A percentile compares a stretch with the other conserved stretches of the same genome.
Evolutionary conservation across 139 green algal species (phyloP).

Genomic region (Chlamydomonas schloesseri): DNA sequence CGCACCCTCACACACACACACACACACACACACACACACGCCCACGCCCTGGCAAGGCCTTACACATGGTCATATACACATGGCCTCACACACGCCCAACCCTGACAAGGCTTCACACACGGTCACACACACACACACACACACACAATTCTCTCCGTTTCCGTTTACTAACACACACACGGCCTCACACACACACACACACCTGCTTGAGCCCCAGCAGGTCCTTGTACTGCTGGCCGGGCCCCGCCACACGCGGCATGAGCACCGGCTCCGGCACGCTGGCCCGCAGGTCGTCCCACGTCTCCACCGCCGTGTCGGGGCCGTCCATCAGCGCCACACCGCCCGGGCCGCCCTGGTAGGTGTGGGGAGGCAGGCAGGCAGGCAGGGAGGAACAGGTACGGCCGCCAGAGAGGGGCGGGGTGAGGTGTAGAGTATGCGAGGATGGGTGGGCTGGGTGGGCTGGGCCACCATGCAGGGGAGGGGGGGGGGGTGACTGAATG

Average conservation of each 20-base stretch:
- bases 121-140: not conserved
- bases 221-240: constrained; percentile 47
- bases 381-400: not conserved
- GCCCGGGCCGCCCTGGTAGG: constrained; percentile 1
- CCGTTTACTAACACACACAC: not conserved
- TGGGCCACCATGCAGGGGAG: too few relatives aligned
- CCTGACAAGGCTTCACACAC: too few relatives aligned
- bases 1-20: too few relatives aligned
- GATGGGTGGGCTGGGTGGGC: too few relatives aligned
- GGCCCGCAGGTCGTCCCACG: constrained; percentile 54
- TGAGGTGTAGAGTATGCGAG: too few relatives aligned
- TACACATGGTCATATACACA: too few relatives aligned
- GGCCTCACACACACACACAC: not conserved
- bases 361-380: not conserved
- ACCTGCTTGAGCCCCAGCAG: constrained; percentile 41
- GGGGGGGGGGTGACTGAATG: too few relatives aligned
- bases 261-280: constrained; percentile 43
- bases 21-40: too few relatives aligned
- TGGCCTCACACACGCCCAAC: too few relatives aligned
- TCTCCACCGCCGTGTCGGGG: constrained; percentile 42
- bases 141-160: not conserved
- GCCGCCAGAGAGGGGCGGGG: too few relatives aligned
- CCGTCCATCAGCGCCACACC: constrained; percentile 40
- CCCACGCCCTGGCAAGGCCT: too few relatives aligned
- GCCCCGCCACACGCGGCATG: constrained; percentile 19